phyloP scores from a whole-genome alignment of 257 asterid genomes.

The Solanum bulbocastanum region DNA sequence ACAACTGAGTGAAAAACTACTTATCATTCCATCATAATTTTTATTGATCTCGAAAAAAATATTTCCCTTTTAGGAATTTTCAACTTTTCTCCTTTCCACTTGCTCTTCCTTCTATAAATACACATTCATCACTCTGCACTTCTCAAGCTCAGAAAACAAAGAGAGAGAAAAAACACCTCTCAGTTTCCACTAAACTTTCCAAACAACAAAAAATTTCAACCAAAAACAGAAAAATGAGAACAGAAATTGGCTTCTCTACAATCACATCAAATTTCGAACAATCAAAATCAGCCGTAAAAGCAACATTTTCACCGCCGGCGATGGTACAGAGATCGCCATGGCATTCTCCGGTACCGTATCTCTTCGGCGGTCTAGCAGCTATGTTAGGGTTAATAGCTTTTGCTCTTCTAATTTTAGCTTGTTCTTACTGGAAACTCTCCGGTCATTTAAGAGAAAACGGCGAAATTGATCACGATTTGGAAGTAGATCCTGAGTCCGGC shows the following conservation, averaged over 20 bases:
- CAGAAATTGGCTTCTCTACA: neutral
- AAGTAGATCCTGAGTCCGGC: constrained; percentile 22
- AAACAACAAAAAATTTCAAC: neutral
- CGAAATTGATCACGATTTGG: constrained; percentile 9
- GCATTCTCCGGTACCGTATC: constrained; percentile 94
- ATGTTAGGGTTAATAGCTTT: constrained; percentile 84
- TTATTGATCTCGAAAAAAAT: neutral
- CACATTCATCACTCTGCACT: neutral
- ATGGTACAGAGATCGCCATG: constrained; percentile 44
- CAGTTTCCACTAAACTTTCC: neutral
- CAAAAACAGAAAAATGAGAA: neutral
- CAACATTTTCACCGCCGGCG: constrained; percentile 3
- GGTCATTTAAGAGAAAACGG: constrained; percentile 31
- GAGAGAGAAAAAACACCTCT: neutral
- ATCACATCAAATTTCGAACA: neutral
- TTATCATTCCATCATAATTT: neutral
- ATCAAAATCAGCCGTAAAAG: neutral
- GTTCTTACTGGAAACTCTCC: constrained; percentile 76
- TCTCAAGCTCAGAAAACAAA: neutral
- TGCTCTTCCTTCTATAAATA: neutral
- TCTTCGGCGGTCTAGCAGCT: constrained; percentile 86
- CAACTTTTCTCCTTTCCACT: neutral
- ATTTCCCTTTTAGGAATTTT: neutral
- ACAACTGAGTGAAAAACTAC: fast-evolving
- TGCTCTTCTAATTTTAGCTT: constrained; percentile 67